Evolutionary conservation across 805 yeast species (phyloP).

Genomic region (Candida hispaniensis): DNA sequence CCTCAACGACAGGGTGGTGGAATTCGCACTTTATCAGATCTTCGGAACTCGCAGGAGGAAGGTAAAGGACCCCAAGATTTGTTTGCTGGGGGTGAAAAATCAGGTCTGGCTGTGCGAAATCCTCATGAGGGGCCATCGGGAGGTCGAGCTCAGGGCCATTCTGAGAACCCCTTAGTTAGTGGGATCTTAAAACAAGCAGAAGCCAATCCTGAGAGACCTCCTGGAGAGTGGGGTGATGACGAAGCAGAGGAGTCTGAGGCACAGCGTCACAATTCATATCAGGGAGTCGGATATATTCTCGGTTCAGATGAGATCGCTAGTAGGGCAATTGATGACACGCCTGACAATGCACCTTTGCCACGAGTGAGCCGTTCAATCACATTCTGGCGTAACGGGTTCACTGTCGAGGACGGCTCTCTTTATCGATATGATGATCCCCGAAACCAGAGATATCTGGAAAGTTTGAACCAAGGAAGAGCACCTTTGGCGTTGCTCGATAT

Average conservation of each 20-base stretch:
- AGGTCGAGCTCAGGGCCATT: slow-evolving; percentile 15
- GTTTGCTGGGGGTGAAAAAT: slow-evolving; percentile 57
- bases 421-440: slow-evolving; percentile 85
- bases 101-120: slow-evolving; percentile 66
- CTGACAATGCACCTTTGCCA: slow-evolving; percentile 18
- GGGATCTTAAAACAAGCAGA: slow-evolving; percentile 30
- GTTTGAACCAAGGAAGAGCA: slow-evolving; percentile 81
- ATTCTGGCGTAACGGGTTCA: slow-evolving; percentile 95
- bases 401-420: slow-evolving; percentile 83
- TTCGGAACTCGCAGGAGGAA: slow-evolving; percentile 21
- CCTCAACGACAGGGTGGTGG: slow-evolving; percentile 18
- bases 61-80: slow-evolving; percentile 33
- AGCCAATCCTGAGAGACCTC: slow-evolving; percentile 14
- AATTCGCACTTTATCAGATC: slow-evolving; percentile 28
- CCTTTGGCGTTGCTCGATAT: slow-evolving; percentile 77
- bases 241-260: slow-evolving; percentile 21
- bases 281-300: slow-evolving; percentile 29
- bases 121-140: slow-evolving; percentile 34
- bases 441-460: slow-evolving; percentile 67
- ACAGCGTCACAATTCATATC: slow-evolving; percentile 19
- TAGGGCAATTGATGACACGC: slow-evolving; percentile 18
- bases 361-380: slow-evolving; percentile 74
- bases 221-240: slow-evolving; percentile 8
- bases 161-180: slow-evolving; percentile 24
- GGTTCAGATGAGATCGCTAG: slow-evolving; percentile 27